A percentile compares a stretch with the other conserved stretches of the same genome.
phyloP scores from a whole-genome alignment of 2,329 filamentous ascomycete genomes.

The Tolypocladium capitatum region DNA sequence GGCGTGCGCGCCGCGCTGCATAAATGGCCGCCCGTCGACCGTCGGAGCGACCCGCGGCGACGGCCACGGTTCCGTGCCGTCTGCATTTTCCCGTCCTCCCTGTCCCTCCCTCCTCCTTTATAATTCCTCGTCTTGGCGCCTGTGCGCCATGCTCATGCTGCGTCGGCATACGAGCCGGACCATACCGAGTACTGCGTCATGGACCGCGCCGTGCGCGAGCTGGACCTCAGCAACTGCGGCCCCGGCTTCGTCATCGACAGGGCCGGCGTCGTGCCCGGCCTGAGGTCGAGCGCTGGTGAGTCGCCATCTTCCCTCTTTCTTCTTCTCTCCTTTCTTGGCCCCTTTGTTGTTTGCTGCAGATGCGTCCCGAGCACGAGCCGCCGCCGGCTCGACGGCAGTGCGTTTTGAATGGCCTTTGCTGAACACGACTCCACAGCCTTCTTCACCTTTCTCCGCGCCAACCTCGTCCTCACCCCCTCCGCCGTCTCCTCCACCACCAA shows the following conservation, averaged over 20 bases:
- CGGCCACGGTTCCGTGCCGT: not conserved
- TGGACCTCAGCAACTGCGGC: constrained; percentile 34
- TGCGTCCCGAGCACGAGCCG: not conserved
- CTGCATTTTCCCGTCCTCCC: constrained; percentile 1
- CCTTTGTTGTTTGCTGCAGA: not conserved
- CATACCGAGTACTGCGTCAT: no score
- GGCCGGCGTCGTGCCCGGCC: constrained; percentile 42
- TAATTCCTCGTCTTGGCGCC: not conserved
- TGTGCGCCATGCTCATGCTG: no score
- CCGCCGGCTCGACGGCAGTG: not conserved
- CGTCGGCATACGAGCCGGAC: not conserved
- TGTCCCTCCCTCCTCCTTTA: no score
- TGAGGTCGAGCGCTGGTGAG: constrained; percentile 49
- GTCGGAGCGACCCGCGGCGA: not conserved
- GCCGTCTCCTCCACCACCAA: constrained; percentile 49
- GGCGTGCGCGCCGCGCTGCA: not conserved
- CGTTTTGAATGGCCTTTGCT: not conserved
- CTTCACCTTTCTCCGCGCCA: constrained; percentile 69
- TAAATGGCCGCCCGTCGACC: no score
- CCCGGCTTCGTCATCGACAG: constrained; percentile 37
- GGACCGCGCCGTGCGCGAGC: constrained; percentile 28
- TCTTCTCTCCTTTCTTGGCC: constrained; percentile 2
- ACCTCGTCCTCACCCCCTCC: constrained; percentile 54
- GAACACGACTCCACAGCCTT: constrained; percentile 43
- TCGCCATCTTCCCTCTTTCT: constrained; percentile 6